Percentiles rank a stretch among this genome's conserved stretches.
Evolutionary conservation across 2,329 filamentous ascomycete genomes (phyloP).

Genomic region (Malbranchea zuffiana): DNA sequence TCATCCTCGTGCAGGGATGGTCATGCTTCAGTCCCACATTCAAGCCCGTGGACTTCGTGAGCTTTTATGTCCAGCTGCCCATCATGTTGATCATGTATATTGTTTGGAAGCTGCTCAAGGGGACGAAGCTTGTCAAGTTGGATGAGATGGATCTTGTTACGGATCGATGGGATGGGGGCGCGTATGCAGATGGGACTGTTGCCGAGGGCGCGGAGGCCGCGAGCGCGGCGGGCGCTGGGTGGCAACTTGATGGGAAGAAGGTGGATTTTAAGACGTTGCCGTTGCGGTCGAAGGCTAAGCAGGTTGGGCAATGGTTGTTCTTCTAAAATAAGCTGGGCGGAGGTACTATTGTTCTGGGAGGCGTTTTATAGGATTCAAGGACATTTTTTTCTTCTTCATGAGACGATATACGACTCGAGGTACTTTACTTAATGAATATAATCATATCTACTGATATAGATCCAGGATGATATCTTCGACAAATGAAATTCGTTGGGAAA

Average conservation of each 20-base stretch:
- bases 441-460: too few relatives aligned
- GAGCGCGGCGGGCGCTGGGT: slow-evolving; percentile 5
- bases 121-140: slow-evolving; percentile 36
- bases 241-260: slow-evolving; percentile 7
- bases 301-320: slow-evolving; percentile 32
- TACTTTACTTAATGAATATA: too few relatives aligned
- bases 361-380: too few relatives aligned
- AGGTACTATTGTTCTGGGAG: too few relatives aligned
- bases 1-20: slow-evolving; percentile 54
- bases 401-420: too few relatives aligned
- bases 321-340: slow-evolving; percentile 18
- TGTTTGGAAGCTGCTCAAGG: slow-evolving; percentile 43
- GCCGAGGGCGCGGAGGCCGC: slow-evolving; percentile 18
- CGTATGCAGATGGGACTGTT: slow-evolving; percentile 19
- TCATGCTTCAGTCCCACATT: slow-evolving; percentile 50
- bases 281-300: slow-evolving; percentile 21
- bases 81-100: slow-evolving; percentile 48
- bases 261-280: slow-evolving; percentile 9
- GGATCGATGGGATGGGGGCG: slow-evolving; percentile 31
- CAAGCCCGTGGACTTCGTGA: slow-evolving; percentile 50
- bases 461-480: too few relatives aligned
- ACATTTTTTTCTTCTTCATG: too few relatives aligned
- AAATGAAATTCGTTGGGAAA: too few relatives aligned
- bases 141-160: slow-evolving; percentile 43
- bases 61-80: slow-evolving; percentile 52